Evolutionary conservation across 139 green algal species (phyloP).

Genomic region (Nannochloris sp.): DNA sequence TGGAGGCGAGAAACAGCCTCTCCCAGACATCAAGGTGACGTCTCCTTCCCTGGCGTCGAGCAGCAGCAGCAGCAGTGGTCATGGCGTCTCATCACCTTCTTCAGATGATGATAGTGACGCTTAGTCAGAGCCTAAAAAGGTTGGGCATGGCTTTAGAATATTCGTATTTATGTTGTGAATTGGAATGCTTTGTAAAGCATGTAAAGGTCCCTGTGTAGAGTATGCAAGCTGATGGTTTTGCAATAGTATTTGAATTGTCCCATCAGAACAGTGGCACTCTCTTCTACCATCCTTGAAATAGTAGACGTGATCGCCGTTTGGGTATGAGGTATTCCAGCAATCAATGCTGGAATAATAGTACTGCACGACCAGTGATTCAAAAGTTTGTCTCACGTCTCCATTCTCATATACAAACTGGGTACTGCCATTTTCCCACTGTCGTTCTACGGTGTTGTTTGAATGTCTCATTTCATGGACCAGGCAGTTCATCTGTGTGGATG

Average conservation of each 20-base stretch:
- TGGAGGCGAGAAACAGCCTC: background rate
- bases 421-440: background rate
- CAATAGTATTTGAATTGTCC: slow-evolving; percentile 16
- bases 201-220: background rate
- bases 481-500: too few species aligned
- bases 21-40: too few species aligned
- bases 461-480: background rate
- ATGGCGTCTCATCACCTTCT: too few species aligned
- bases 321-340: slow-evolving; percentile 70
- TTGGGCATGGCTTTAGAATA: too few species aligned
- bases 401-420: slow-evolving; percentile 39
- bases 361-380: slow-evolving; percentile 39
- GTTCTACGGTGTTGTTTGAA: background rate
- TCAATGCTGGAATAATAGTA: slow-evolving; percentile 78
- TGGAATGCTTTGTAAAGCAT: too few species aligned
- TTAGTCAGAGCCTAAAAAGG: too few species aligned
- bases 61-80: too few species aligned
- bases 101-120: too few species aligned
- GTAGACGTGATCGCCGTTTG: slow-evolving; percentile 54
- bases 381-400: slow-evolving; percentile 66
- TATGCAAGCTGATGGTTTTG: background rate
- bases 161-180: too few species aligned
- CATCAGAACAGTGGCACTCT: slow-evolving; percentile 43
- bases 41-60: too few species aligned
- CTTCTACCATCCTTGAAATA: slow-evolving; percentile 70